phyloP scores from a whole-genome alignment of 345 rosid genomes.

The Salix purpurea region DNA sequence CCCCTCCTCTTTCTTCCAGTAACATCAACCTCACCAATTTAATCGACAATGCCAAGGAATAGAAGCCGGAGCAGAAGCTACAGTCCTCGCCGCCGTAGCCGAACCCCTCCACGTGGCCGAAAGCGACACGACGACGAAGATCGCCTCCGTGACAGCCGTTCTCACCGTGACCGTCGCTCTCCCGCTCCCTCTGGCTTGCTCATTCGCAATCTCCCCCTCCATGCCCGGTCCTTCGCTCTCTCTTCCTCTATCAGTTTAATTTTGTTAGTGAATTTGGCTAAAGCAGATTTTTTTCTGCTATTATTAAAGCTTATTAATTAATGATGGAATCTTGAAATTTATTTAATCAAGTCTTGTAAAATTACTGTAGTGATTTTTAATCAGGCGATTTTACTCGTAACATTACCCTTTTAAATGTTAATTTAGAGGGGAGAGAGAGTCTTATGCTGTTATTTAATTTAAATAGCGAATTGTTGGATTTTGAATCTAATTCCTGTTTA shows the following conservation, averaged over 20 bases:
- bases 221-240: constrained; percentile 54
- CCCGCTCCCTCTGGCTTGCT: constrained; percentile 88
- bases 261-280: not conserved
- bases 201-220: constrained; percentile 89
- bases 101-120: constrained; percentile 56
- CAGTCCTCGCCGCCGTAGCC: constrained; percentile 73
- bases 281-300: not conserved
- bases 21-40: not conserved
- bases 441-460: not conserved
- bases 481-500: not conserved
- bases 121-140: constrained; percentile 56
- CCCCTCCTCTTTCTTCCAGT: not conserved
- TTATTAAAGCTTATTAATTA: not conserved
- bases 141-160: constrained; percentile 34
- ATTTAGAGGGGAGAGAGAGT: not conserved
- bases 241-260: not conserved
- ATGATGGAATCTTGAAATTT: not conserved
- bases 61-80: constrained; percentile 76
- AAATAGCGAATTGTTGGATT: not conserved
- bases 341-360: not conserved
- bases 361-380: not conserved
- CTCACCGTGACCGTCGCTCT: constrained; percentile 68
- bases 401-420: not conserved
- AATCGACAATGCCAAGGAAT: constrained; percentile 49
- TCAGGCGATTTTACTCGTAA: not conserved